Evolutionary conservation across 306 rosid species (phyloP).

Genomic region (Crotalaria pallida): DNA sequence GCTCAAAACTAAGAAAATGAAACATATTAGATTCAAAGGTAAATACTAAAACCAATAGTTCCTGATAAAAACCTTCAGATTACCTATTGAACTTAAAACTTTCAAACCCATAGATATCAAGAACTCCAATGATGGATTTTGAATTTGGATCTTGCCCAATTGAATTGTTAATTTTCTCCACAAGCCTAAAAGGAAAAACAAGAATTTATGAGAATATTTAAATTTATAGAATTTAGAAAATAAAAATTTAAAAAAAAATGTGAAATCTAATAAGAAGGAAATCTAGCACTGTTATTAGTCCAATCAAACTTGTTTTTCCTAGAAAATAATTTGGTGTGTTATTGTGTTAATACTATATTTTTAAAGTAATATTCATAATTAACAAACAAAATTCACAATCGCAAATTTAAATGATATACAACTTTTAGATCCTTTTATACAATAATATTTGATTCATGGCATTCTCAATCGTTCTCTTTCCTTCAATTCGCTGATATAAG

Average conservation of each 20-base stretch:
- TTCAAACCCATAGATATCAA: constrained; percentile 99
- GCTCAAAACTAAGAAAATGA: constrained; percentile 71
- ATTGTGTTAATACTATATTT: neutral
- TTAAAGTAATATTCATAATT: neutral
- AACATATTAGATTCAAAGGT: constrained; percentile 31
- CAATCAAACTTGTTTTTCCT: neutral
- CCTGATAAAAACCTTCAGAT: constrained; percentile 22
- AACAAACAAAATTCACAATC: neutral
- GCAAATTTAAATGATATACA: constrained; percentile 2
- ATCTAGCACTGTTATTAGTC: constrained; percentile 1
- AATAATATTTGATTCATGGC: neutral
- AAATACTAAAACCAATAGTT: constrained; percentile 8
- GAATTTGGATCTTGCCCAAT: constrained; percentile 99
- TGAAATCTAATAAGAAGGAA: constrained; percentile 22
- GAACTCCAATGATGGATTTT: constrained; percentile 92
- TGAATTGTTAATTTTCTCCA: constrained; percentile 88
- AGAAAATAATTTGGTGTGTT: neutral
- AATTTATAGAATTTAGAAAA: too few relatives aligned
- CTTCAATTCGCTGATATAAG: constrained; percentile 10
- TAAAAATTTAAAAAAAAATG: too few relatives aligned
- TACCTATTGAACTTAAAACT: constrained; percentile 97
- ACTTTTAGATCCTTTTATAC: neutral
- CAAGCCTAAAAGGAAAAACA: constrained; percentile 59
- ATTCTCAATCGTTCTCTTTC: constrained; percentile 7
- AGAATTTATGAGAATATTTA: constrained; percentile 27